phyloP scores from a whole-genome alignment of 305 asterid species.

The Solanum hybrid region DNA sequence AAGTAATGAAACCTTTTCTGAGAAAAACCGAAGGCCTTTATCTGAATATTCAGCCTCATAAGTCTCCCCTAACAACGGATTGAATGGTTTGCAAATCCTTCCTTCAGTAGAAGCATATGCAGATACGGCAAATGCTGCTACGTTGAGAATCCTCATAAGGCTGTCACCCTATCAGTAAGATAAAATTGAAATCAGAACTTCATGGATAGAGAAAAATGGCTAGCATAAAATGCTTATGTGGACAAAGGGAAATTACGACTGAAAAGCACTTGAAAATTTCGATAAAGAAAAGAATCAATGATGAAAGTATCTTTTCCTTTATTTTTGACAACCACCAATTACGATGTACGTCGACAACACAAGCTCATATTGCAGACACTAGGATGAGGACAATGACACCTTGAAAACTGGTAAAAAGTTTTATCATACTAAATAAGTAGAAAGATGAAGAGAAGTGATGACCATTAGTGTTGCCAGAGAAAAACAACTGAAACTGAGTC shows the following conservation, averaged over 20 bases:
- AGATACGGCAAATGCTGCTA: conserved; percentile 99
- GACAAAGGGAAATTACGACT: neutral
- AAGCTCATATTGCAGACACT: neutral
- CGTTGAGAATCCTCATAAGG: conserved; percentile 90
- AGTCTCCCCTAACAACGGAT: conserved; percentile 95
- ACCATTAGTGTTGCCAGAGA: neutral
- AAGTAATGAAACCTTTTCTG: conserved; percentile 64
- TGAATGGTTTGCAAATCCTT: conserved; percentile 93
- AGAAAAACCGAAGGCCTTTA: conserved; percentile 82
- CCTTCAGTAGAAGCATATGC: conserved; percentile 96
- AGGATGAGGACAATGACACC: neutral
- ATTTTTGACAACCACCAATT: neutral
- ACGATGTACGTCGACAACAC: neutral
- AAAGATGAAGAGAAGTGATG: neutral
- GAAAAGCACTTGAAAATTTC: neutral
- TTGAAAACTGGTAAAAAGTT: neutral
- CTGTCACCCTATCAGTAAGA: conserved; percentile 59
- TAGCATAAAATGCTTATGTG: neutral
- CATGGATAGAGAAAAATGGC: neutral
- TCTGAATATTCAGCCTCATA: conserved; percentile 95
- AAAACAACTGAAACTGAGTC: neutral
- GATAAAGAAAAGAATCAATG: neutral
- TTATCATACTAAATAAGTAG: neutral
- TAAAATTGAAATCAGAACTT: neutral
- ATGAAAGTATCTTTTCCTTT: neutral